A percentile compares a stretch with the other conserved stretches of the same genome.
Conservation (phyloP, 371 early-diverging fungal genomes). For the Apophysomyces trapeziformis region DNA sequence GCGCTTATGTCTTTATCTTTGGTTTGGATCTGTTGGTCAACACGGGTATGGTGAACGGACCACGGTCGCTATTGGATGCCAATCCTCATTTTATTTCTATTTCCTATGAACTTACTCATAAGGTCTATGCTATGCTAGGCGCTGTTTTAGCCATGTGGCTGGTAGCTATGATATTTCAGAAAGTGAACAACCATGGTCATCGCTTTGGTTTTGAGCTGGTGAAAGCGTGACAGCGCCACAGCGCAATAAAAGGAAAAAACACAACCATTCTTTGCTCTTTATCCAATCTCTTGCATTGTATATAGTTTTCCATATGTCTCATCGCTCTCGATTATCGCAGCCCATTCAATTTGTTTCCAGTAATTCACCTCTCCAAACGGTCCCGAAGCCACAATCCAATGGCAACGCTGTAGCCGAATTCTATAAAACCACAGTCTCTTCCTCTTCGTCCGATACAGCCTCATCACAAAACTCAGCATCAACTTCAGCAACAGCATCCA, state of each 20-base stretch:
- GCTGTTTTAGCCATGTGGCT: constrained; percentile 27
- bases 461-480: neutral
- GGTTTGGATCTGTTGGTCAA: constrained; percentile 35
- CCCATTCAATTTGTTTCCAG: constrained; percentile 5
- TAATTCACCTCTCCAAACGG: neutral
- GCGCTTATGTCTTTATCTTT: constrained; percentile 29
- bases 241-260: neutral
- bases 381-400: neutral
- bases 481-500: neutral
- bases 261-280: neutral
- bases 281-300: too few species aligned
- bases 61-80: constrained; percentile 26
- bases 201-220: constrained; percentile 36
- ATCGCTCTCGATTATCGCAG: neutral
- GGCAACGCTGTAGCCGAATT: constrained; percentile 13
- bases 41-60: constrained; percentile 22
- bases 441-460: neutral
- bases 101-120: constrained; percentile 17
- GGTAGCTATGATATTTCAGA: constrained; percentile 21
- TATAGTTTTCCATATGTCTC: neutral
- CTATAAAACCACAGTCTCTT: neutral
- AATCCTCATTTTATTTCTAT: constrained; percentile 12
- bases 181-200: constrained; percentile 25
- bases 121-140: constrained; percentile 31
- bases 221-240: neutral